Percentiles rank a stretch among this genome's conserved stretches.
Evolutionary conservation across 257 asterid species (phyloP).

Genomic region (Solanum ossicruentum): DNA sequence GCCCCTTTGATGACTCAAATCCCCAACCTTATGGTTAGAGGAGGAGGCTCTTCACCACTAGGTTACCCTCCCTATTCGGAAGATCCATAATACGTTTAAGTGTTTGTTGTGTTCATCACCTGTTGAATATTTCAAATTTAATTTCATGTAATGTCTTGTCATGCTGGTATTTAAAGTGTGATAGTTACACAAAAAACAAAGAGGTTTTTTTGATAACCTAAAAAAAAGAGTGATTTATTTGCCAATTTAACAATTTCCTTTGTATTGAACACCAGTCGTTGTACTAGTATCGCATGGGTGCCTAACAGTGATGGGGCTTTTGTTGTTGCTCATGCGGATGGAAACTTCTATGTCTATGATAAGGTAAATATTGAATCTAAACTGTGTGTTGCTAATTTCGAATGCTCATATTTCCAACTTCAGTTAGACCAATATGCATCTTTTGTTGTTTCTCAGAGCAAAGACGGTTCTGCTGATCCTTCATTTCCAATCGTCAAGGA

Average conservation of each 20-base stretch:
- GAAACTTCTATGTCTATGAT: conserved; percentile 76
- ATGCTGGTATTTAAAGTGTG: background rate
- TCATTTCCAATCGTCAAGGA: conserved; percentile 90
- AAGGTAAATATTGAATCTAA: conserved; percentile 56
- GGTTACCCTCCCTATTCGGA: background rate
- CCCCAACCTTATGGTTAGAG: background rate
- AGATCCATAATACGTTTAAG: background rate
- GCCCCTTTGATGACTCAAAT: background rate
- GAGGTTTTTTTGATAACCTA: background rate
- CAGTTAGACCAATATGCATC: background rate
- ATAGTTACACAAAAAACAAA: background rate
- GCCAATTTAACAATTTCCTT: conserved; percentile 6
- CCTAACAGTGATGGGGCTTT: conserved; percentile 90
- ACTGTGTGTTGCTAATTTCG: background rate
- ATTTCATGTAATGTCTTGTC: background rate
- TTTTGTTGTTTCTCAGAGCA: conserved; percentile 37
- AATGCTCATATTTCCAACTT: background rate
- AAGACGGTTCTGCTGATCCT: conserved; percentile 93
- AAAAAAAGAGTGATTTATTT: background rate
- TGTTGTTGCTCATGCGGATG: conserved; percentile 88
- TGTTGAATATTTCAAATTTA: background rate
- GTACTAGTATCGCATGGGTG: conserved; percentile 87
- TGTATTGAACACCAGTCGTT: conserved; percentile 53
- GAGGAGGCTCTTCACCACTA: background rate
- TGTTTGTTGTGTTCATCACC: background rate